These are phyloP conservation scores for Pseudopyricularia cyperi DNA, from an alignment of 2,329 filamentous ascomycete genomes.

Conservation along the genomic window DNA sequence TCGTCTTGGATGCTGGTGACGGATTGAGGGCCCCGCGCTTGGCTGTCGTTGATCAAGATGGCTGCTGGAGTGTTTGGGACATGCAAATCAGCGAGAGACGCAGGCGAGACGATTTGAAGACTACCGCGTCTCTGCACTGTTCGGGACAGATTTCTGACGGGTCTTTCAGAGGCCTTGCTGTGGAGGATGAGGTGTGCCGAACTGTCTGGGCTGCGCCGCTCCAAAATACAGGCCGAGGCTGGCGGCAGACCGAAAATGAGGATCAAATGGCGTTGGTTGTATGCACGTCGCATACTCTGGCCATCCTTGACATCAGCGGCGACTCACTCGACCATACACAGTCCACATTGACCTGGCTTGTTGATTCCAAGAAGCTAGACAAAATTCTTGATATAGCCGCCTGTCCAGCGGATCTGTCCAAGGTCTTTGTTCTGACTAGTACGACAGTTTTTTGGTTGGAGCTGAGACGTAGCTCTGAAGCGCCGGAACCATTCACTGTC, in stretches of 20 bases:
- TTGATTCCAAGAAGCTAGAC: slow-evolving; percentile 17
- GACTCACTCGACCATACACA: neutral
- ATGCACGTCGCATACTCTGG: neutral
- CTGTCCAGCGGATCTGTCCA: slow-evolving; percentile 29
- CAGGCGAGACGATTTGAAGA: slow-evolving; percentile 3
- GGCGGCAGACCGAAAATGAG: neutral
- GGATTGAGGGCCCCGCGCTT: slow-evolving; percentile 45
- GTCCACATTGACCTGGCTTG: slow-evolving; percentile 2
- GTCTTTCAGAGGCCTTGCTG: neutral
- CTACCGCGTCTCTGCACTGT: slow-evolving; percentile 4
- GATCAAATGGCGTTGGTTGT: neutral
- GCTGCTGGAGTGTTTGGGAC: slow-evolving; percentile 58
- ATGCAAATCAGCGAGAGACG: slow-evolving; percentile 22
- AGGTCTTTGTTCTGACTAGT: slow-evolving; percentile 48
- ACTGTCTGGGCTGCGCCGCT: neutral
- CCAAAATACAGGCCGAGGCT: neutral
- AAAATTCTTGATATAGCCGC: slow-evolving; percentile 41
- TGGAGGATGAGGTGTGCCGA: neutral
- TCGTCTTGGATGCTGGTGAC: slow-evolving; percentile 47
- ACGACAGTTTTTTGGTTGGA: slow-evolving; percentile 35
- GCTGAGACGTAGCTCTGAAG: slow-evolving; percentile 10
- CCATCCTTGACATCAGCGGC: slow-evolving; percentile 1
- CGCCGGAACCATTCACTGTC: neutral
- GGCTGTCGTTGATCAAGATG: slow-evolving; percentile 50
- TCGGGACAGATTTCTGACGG: neutral